Conservation (phyloP, 2,329 filamentous ascomycete genomes). For the Xylaria sp. region DNA sequence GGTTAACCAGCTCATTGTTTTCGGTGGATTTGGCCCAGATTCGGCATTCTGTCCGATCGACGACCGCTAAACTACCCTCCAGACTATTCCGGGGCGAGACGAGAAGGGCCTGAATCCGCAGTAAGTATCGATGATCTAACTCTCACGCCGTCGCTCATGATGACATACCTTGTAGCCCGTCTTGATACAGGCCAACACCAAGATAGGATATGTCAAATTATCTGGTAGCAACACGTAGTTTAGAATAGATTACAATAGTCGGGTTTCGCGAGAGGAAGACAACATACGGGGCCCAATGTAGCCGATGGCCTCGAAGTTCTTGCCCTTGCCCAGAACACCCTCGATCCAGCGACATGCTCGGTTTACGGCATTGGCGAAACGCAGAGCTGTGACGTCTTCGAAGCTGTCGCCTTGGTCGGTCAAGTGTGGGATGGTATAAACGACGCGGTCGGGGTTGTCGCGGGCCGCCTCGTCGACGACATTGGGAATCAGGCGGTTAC, state of each 20-base stretch:
- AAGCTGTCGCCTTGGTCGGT: conserved; percentile 40
- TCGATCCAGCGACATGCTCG: conserved; percentile 40
- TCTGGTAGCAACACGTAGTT: conserved; percentile 28
- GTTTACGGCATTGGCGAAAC: conserved; percentile 42
- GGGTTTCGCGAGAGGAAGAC: background rate
- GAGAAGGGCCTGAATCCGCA: conserved; percentile 36
- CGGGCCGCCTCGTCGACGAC: conserved; percentile 41
- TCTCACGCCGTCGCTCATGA: too few relatives aligned
- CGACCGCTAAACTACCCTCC: conserved; percentile 40
- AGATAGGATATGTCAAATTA: conserved; percentile 40
- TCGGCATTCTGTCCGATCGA: conserved; percentile 40
- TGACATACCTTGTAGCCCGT: conserved; percentile 41
- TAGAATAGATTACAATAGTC: conserved; percentile 14
- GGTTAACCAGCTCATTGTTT: conserved; percentile 36
- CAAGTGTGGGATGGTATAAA: conserved; percentile 41
- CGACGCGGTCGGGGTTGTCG: conserved; percentile 38
- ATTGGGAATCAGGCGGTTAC: conserved; percentile 41
- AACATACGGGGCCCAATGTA: conserved; percentile 42
- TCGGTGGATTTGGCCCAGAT: conserved; percentile 39
- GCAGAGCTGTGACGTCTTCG: conserved; percentile 39
- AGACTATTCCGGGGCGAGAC: conserved; percentile 41
- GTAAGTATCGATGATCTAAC: conserved; percentile 2
- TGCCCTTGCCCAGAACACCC: conserved; percentile 35
- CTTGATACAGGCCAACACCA: conserved; percentile 42
- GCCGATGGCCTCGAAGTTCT: conserved; percentile 41